A percentile compares a stretch with the other conserved stretches of the same genome.
phyloP scores from a whole-genome alignment of 2,329 filamentous ascomycete genomes.

The Aspergillus proliferans region DNA sequence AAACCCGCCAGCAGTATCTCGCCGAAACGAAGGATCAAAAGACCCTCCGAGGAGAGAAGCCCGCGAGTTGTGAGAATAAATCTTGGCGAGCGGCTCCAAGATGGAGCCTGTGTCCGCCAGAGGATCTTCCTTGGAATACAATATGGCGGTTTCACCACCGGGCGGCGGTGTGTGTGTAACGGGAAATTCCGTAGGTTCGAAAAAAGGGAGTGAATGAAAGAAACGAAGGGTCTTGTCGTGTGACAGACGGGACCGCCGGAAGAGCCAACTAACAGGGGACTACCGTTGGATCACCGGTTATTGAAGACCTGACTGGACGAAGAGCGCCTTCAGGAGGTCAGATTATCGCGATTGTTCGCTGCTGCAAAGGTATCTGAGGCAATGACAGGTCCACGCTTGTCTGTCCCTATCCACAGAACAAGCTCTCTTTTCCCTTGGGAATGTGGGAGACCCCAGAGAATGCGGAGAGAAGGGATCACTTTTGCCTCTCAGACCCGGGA shows the following conservation, averaged over 20 bases:
- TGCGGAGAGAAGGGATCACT: neutral
- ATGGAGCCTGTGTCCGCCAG: conserved; percentile 30
- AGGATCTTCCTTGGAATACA: conserved; percentile 22
- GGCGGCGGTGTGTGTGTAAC: conserved; percentile 14
- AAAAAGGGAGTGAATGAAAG: neutral
- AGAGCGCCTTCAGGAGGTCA: neutral
- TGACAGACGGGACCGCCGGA: too few relatives aligned
- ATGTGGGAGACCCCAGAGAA: neutral
- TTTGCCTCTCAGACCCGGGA: neutral
- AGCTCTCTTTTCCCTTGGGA: neutral
- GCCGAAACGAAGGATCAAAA: conserved; percentile 46
- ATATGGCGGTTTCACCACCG: conserved; percentile 29
- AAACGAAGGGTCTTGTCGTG: neutral
- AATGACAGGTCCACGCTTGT: neutral
- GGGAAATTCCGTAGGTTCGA: neutral
- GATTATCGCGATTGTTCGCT: neutral
- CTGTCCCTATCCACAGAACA: too few relatives aligned
- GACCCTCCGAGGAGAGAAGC: conserved; percentile 56
- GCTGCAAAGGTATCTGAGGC: neutral
- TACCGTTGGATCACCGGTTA: too few relatives aligned
- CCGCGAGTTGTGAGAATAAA: conserved; percentile 51
- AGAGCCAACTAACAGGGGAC: neutral
- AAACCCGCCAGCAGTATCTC: conserved; percentile 43
- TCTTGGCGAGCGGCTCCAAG: conserved; percentile 44
- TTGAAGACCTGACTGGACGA: neutral